Evolutionary conservation across 140 eudicot species (phyloP), one percentile per base, ranked within the genome.

Genomic region (Cichorium intybus): DNA sequence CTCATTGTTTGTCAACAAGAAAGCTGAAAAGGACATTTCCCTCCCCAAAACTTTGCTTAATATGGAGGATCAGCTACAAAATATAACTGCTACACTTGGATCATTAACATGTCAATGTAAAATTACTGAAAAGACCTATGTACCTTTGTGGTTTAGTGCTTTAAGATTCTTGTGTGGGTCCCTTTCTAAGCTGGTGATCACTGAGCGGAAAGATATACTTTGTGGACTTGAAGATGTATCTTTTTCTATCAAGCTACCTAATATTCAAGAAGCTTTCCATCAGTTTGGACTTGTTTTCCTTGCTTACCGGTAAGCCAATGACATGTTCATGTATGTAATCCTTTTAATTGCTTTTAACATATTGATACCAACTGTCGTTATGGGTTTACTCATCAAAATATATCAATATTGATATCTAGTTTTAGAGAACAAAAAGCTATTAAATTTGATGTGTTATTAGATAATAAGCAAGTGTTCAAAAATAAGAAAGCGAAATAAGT

Each of bases 101-200:
- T 70, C 62, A 70, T 66, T 60, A 45, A 62, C 29, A 48, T 63
- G n/a, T n/a, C n/a, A n/a, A n/a, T n/a, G n/a, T n/a, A n/a, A n/a
- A n/a, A n/a, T n/a, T n/a, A n/a, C n/a, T n/a, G n/a, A 34, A 58
- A 56, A 12, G 55, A 21, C 77, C 45, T 64, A 61, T 21, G 49
- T 73, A 55, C 49, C 68, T 7, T 82, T 68, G 33, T 80, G 82
- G 75, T 84, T 64, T 50, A 78, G 60, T 43, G 90, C 99, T 21
- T 72, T 85, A 60, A 84, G 76, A 46, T 88, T 79, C 59, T 68
- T 93, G 69, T 88, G 97, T 54, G 80, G 73, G 74, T 84, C 88
- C 51, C 77, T 93, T 56, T 83, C 95, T 6, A 83, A 83, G 50
- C 56, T 83, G 63, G 69, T 93, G 17, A 69, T 64, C 22, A 80